phyloP scores from a whole-genome alignment of 148 eudicot species.

The Spergularia marina region DNA sequence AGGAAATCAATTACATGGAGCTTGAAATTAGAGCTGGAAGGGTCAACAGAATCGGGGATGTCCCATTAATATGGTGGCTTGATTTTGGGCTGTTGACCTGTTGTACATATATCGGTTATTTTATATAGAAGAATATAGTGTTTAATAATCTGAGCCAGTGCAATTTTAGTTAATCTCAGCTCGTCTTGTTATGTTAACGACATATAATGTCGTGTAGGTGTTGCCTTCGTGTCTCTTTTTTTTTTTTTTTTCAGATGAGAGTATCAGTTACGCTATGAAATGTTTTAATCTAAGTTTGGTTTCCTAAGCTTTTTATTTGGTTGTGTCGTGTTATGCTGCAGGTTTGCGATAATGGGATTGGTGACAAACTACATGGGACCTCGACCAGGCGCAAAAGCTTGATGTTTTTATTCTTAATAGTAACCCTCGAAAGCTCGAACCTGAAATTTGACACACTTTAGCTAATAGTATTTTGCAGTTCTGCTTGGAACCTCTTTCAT shows the following conservation, averaged over 20 bases:
- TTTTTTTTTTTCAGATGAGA: background rate
- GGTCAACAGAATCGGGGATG: too few relatives aligned
- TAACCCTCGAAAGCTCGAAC: background rate
- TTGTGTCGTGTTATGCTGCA: slow-evolving; percentile 19
- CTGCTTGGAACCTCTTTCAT: background rate
- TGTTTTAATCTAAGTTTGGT: too few relatives aligned
- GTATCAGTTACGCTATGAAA: too few relatives aligned
- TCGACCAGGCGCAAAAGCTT: slow-evolving; percentile 20
- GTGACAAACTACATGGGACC: slow-evolving; percentile 58
- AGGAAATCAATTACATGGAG: too few relatives aligned
- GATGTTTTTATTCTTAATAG: background rate
- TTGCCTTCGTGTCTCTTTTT: background rate
- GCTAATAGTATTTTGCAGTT: background rate
- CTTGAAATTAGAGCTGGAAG: too few relatives aligned
- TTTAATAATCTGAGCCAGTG: too few relatives aligned
- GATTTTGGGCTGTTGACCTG: background rate
- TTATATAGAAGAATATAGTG: too few relatives aligned
- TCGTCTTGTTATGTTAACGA: background rate
- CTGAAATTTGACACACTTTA: background rate
- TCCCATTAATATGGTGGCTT: background rate
- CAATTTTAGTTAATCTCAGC: background rate
- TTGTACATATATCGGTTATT: background rate
- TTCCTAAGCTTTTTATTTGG: background rate
- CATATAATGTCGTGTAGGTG: background rate
- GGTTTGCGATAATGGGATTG: slow-evolving; percentile 71